These are phyloP conservation scores for Pulveroboletus sp. DNA, from an alignment of 768 basidiomycete genomes.

Conservation along the genomic window DNA sequence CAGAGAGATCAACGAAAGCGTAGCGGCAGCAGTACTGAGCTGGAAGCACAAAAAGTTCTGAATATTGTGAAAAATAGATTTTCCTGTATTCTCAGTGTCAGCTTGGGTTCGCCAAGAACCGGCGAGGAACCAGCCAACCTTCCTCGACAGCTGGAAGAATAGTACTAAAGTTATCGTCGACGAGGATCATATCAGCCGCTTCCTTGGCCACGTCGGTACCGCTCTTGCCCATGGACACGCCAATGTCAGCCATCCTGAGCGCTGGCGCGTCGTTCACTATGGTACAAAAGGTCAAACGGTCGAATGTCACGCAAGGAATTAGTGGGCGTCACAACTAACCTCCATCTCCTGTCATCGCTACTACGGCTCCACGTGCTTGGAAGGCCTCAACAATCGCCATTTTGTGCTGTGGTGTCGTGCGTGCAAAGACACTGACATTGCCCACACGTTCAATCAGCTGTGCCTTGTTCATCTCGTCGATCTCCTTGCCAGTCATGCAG, in stretches of 20 bases:
- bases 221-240: constrained; percentile 95
- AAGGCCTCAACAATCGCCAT: constrained; percentile 96
- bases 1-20: constrained; percentile 89
- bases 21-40: constrained; percentile 94
- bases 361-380: constrained; percentile 82
- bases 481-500: constrained; percentile 74
- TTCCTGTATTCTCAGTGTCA: constrained; percentile 44
- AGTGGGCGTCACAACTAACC: constrained; percentile 51
- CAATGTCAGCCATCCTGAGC: constrained; percentile 96
- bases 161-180: constrained; percentile 95
- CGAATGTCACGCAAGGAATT: background rate
- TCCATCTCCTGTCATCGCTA: constrained; percentile 98
- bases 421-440: constrained; percentile 81
- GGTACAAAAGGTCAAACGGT: background rate
- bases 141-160: constrained; percentile 93
- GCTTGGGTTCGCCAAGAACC: background rate
- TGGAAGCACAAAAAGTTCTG: constrained; percentile 98
- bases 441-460: constrained; percentile 83
- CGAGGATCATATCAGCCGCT: constrained; percentile 94
- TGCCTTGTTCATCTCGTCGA: constrained; percentile 77
- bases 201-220: constrained; percentile 99
- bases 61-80: constrained; percentile 98
- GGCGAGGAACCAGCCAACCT: constrained; percentile 40
- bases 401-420: constrained; percentile 95
- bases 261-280: constrained; percentile 94